phyloP scores from a whole-genome alignment of 805 yeast species.

The Wickerhamomyces alni region DNA sequence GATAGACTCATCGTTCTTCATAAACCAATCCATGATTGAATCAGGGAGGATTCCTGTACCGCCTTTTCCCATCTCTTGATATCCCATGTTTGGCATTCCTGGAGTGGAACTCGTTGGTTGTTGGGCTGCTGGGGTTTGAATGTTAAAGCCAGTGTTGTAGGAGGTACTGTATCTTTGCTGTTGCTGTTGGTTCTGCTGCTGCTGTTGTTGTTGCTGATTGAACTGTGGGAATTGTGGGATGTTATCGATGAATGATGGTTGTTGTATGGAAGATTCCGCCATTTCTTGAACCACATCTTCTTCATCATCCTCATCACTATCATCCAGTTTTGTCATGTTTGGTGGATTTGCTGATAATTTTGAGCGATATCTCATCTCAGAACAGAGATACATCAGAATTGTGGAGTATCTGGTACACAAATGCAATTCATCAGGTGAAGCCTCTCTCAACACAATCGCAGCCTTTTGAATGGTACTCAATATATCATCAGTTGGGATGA shows the following conservation, averaged over 20 bases:
- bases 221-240: background rate
- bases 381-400: conserved; percentile 66
- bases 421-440: conserved; percentile 87
- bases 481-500: conserved; percentile 67
- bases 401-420: conserved; percentile 75
- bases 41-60: conserved; percentile 20
- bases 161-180: too few relatives aligned
- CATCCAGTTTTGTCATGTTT: conserved; percentile 18
- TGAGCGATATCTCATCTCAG: conserved; percentile 57
- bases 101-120: conserved; percentile 1
- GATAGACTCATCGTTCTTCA: conserved; percentile 37
- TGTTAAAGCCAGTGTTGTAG: too few relatives aligned
- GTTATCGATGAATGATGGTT: background rate
- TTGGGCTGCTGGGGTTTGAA: background rate
- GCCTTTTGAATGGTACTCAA: conserved; percentile 61
- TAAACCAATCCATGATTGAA: conserved; percentile 45
- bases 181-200: too few relatives aligned
- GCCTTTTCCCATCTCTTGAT: conserved; percentile 16
- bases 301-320: conserved; percentile 18
- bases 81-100: conserved; percentile 12
- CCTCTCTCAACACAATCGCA: conserved; percentile 68
- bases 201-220: background rate
- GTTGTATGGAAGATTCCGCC: conserved; percentile 1
- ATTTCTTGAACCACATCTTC: background rate
- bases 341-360: conserved; percentile 25